phyloP scores from a whole-genome alignment of 768 basidiomycete species.

The Suillus spraguei region DNA sequence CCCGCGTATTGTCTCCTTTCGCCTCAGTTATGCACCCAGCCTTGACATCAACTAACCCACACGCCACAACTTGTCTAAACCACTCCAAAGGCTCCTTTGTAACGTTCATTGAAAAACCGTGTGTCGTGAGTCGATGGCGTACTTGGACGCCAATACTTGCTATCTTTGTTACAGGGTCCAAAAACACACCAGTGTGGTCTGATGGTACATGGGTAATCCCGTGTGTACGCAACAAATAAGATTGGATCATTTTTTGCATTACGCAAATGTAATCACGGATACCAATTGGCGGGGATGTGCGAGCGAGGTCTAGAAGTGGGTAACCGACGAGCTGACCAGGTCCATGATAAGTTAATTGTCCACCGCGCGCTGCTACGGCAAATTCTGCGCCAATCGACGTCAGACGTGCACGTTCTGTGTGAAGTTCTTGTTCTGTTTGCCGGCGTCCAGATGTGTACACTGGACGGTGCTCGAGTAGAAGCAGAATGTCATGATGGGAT shows the following conservation, averaged over 20 bases:
- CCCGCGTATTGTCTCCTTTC: constrained; percentile 38
- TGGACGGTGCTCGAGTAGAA: constrained; percentile 88
- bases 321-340: constrained; percentile 98
- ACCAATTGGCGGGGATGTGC: constrained; percentile 68
- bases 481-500: constrained; percentile 59
- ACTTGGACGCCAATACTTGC: constrained; percentile 97
- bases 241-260: constrained; percentile 72
- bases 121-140: constrained; percentile 90
- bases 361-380: constrained; percentile 79
- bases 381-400: constrained; percentile 85
- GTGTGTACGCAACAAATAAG: constrained; percentile 62
- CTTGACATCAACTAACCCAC: constrained; percentile 82
- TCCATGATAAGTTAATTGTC: constrained; percentile 95
- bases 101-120: constrained; percentile 94
- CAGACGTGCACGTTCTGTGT: constrained; percentile 65
- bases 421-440: constrained; percentile 63
- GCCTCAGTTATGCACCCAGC: constrained; percentile 68
- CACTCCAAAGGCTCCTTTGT: constrained; percentile 78
- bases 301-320: constrained; percentile 87
- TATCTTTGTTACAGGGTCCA: constrained; percentile 79
- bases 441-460: constrained; percentile 96
- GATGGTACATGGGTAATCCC: constrained; percentile 58
- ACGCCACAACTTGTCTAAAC: constrained; percentile 90
- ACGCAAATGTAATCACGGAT: constrained; percentile 84
- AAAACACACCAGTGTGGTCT: constrained; percentile 90